A percentile compares a stretch with the other conserved stretches of the same genome.
phyloP scores from a whole-genome alignment of 805 yeast species.

The Barnettozyma populi region DNA sequence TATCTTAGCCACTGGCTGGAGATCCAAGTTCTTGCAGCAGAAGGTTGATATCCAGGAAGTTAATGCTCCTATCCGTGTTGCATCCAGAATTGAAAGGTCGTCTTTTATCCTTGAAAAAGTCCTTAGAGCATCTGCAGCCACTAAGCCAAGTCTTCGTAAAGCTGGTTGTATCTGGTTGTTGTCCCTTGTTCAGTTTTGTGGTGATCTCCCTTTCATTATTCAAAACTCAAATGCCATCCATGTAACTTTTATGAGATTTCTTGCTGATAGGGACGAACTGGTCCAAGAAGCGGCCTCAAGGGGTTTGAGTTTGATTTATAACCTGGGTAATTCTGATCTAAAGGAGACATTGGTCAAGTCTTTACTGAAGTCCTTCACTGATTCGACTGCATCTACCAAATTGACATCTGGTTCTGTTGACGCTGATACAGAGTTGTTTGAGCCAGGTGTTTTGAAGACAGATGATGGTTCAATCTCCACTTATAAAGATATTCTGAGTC shows the following conservation, averaged over 20 bases:
- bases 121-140: constrained; percentile 46
- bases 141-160: constrained; percentile 70
- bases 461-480: constrained; percentile 86
- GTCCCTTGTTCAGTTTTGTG: constrained; percentile 71
- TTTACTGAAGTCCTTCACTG: constrained; percentile 72
- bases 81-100: constrained; percentile 13
- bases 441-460: constrained; percentile 72
- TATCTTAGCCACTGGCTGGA: constrained; percentile 71
- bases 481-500: constrained; percentile 78
- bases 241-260: constrained; percentile 65
- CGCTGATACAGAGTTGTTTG: constrained; percentile 79
- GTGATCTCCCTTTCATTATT: constrained; percentile 37
- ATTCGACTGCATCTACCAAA: constrained; percentile 41
- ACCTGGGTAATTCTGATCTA: constrained; percentile 60
- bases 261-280: constrained; percentile 77
- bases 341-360: constrained; percentile 71
- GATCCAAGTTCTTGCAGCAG: constrained; percentile 47
- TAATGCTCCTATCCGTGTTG: constrained; percentile 1
- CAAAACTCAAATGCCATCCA: constrained; percentile 58
- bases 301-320: constrained; percentile 79
- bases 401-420: constrained; percentile 63
- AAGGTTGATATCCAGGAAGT: constrained; percentile 46
- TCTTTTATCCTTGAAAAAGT: constrained; percentile 40
- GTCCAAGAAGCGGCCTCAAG: constrained; percentile 91
- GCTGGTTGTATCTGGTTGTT: constrained; percentile 84